Evolutionary conservation across 2,329 filamentous ascomycete species (phyloP), one percentile per base, ranked within the genome.

Genomic region (Alternaria consortialis): DNA sequence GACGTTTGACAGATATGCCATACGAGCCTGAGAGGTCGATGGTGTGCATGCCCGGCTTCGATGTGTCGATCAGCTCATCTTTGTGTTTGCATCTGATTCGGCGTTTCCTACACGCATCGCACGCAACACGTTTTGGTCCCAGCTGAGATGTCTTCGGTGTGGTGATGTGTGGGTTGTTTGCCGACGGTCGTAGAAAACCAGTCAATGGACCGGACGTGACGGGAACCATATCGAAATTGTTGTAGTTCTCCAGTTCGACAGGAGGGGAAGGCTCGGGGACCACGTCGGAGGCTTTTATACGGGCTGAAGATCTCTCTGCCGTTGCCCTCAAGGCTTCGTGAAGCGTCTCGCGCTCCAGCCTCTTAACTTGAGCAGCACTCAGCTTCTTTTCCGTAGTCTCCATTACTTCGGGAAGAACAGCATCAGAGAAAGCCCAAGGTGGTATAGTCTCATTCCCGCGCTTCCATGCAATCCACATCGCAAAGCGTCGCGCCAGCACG

Each of bases 381-480:
- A 86, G 76, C 68, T 86, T 87, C 77, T 87, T 87, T 53, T 84
- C 83, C 7, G 64, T 65, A 3, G 64, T 62, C 7, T 77, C 74
- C 17, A 62, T 53, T 12, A 64, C 44, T 53, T 78, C 84, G 46
- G 83, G 83, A 44, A 87, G 80, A 15, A 84, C 80, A 46, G 82
- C 82, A 65, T 88, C 86, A 2, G 85, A 85, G 56, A 85, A 82
- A 40, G 87, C 87, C 88, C 88, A 90, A 44, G 84, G 80, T 31
- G 87, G 86, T 48, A 88, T 85, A 58, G 80, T 80, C 64, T 89
- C 87, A 69, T 89, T 88, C 11, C 88, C 88, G 56, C 86, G 84
- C 73, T 90, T 90, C 88, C 88, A 90, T 3, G 88, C 86, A 58
- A 86, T 84, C 88, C 88, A 90, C 58, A 89, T 80, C 5, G 87